Base-by-base conservation (phyloP, 2,329 filamentous ascomycete species). In the Keithomyces neogunnii region DNA sequence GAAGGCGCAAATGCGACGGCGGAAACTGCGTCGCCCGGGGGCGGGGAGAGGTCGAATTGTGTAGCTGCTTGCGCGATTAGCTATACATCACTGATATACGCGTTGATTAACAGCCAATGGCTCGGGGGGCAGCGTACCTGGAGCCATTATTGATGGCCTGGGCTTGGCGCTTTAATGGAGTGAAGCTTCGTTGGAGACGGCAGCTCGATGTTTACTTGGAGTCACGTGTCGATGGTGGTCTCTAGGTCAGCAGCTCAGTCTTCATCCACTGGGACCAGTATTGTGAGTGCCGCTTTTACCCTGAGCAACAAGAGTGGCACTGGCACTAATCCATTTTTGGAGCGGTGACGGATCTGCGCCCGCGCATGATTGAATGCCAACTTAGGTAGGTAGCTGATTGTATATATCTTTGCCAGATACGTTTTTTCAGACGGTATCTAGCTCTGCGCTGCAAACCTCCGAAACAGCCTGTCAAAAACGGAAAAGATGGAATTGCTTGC, bases 1-100 rank as follows among this genome's bases (percentile, higher is more conserved):
- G 78, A 73, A 36, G 89, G 88, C 57, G 91, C 89, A 76, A 95
- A 99, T 63, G 83, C 83, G 62, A 97, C 75, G 29, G 89, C 78
- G 46, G 92, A 95, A 62, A 97, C 86, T 61, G 87, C 88, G 70
- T 99, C 93, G 59, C 79, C 80, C 9, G 93, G 93, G 45, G 90
- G 85, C 61, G 89, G 82, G 54, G 84, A 78, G 63, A 96, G 80
- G 69, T 93, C 86, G 72, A 88, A 91, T 76, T 95, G 89, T 58
- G 84, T 76, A 68, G 78, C 80, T 84, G 55, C 40, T 32, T 11
- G 13, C 26, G 19, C 52, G 13, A 49, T 52, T 38, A 30, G 49
- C 47, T 6, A 26, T 45, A 19, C 19, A 31, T 40, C 13, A 31
- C 32, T 33, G 38, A 11, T 4, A 32, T 9, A 6, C 7, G 9